Conservation (phyloP, 2,329 filamentous ascomycete genomes). For the Rugonectria rugulosa region DNA sequence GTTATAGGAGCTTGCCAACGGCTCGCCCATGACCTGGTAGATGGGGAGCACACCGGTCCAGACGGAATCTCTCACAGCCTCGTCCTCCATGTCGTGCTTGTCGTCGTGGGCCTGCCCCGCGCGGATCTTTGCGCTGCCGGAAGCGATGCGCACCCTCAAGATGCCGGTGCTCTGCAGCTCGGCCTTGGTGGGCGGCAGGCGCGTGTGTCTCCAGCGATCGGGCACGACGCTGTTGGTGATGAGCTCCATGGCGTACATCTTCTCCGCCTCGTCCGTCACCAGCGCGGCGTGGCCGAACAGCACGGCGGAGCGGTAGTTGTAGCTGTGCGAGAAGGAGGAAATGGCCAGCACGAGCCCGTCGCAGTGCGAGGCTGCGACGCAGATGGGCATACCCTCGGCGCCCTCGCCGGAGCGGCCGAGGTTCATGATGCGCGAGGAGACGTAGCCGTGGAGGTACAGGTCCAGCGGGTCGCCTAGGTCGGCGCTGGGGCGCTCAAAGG, state of each 20-base stretch:
- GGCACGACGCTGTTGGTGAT: conserved; percentile 79
- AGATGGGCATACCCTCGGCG: conserved; percentile 69
- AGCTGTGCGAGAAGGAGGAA: conserved; percentile 81
- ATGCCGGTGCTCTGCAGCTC: conserved; percentile 81
- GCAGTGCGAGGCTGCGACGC: conserved; percentile 75
- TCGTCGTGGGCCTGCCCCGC: conserved; percentile 68
- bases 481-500: conserved; percentile 69
- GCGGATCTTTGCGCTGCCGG: conserved; percentile 79
- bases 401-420: conserved; percentile 50
- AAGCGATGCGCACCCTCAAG: conserved; percentile 71
- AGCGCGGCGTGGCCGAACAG: conserved; percentile 77
- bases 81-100: conserved; percentile 55
- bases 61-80: conserved; percentile 48
- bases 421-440: conserved; percentile 79
- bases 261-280: conserved; percentile 74
- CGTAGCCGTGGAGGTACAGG: conserved; percentile 85
- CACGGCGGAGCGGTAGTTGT: conserved; percentile 85
- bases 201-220: conserved; percentile 72
- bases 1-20: conserved; percentile 68
- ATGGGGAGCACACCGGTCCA: conserved; percentile 70
- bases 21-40: conserved; percentile 68
- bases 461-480: conserved; percentile 71
- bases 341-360: conserved; percentile 83
- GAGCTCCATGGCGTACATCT: conserved; percentile 78
- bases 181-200: conserved; percentile 73